A percentile compares a stretch with the other conserved stretches of the same genome.
Evolutionary conservation across 352 stramenopile species (phyloP).

Genomic region (Peronospora destructor): DNA sequence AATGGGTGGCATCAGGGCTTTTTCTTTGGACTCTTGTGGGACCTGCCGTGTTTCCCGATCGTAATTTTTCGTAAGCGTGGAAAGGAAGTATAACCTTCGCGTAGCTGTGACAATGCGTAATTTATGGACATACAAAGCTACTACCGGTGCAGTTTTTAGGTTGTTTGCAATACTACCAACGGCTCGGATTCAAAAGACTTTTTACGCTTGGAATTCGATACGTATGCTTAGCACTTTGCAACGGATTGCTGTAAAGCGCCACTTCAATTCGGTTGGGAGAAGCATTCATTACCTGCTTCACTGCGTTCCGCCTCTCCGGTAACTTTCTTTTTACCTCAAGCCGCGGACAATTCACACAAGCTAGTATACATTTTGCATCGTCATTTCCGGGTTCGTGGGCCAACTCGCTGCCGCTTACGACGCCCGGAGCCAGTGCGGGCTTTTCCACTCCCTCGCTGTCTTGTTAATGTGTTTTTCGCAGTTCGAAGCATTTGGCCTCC

Average conservation of each 20-base stretch:
- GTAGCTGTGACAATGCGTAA: conserved; percentile 2
- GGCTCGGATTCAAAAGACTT: too few species aligned
- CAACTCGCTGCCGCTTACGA: conserved; percentile 64
- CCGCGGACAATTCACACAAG: too few species aligned
- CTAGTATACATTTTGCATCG: neutral
- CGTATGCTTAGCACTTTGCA: too few species aligned
- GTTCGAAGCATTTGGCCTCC: conserved; percentile 49
- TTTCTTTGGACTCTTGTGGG: conserved; percentile 94
- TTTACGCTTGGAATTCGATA: too few species aligned
- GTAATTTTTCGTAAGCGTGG: conserved; percentile 73
- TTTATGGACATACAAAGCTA: neutral
- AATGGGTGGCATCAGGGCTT: conserved; percentile 87
- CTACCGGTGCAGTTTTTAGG: too few species aligned
- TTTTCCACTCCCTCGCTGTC: conserved; percentile 23
- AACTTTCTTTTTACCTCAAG: too few species aligned
- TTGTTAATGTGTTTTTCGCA: conserved; percentile 14
- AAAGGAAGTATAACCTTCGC: neutral
- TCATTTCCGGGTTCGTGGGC: conserved; percentile 43
- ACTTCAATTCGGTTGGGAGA: too few species aligned
- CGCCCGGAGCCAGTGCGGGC: conserved; percentile 33
- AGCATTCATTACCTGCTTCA: too few species aligned
- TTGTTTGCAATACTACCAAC: too few species aligned
- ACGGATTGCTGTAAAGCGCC: too few species aligned
- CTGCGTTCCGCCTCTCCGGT: too few species aligned
- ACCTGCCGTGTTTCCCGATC: conserved; percentile 85